A percentile compares a stretch with the other conserved stretches of the same genome.
phyloP scores from a whole-genome alignment of 768 basidiomycete genomes.

The Dacryopinax spathularia region DNA sequence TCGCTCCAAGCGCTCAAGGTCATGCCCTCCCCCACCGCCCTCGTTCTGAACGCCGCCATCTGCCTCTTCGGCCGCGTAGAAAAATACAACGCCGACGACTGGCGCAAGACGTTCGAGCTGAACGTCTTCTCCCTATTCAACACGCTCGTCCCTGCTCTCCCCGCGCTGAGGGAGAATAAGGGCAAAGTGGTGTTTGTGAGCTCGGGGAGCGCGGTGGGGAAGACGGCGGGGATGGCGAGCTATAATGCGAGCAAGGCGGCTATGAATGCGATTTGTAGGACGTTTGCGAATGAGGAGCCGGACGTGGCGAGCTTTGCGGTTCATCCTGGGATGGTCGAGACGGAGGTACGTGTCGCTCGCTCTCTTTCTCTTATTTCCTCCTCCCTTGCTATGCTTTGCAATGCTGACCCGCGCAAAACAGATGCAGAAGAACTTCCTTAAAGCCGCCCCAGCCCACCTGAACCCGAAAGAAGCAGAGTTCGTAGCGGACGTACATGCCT shows the following conservation, averaged over 20 bases:
- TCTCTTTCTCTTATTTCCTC: too few relatives aligned
- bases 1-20: neutral
- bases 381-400: neutral
- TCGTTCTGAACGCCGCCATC: neutral
- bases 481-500: constrained; percentile 44
- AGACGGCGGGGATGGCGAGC: constrained; percentile 57
- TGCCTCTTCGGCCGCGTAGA: neutral
- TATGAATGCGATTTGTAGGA: constrained; percentile 75
- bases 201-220: constrained; percentile 67
- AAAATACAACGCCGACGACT: neutral
- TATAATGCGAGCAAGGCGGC: constrained; percentile 81
- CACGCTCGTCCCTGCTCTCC: constrained; percentile 51
- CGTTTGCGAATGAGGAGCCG: constrained; percentile 73
- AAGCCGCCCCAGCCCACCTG: constrained; percentile 42
- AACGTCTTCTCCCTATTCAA: constrained; percentile 82
- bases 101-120: constrained; percentile 42
- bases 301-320: constrained; percentile 58
- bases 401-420: constrained; percentile 20
- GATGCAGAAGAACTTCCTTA: constrained; percentile 57
- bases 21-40: neutral
- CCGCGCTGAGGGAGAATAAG: constrained; percentile 41
- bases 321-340: constrained; percentile 81
- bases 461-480: constrained; percentile 35
- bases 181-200: constrained; percentile 71
- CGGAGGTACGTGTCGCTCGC: constrained; percentile 20